Evolutionary conservation across 495 filamentous ascomycete species (phyloP).

Genomic region (Penicillium goetzii): DNA sequence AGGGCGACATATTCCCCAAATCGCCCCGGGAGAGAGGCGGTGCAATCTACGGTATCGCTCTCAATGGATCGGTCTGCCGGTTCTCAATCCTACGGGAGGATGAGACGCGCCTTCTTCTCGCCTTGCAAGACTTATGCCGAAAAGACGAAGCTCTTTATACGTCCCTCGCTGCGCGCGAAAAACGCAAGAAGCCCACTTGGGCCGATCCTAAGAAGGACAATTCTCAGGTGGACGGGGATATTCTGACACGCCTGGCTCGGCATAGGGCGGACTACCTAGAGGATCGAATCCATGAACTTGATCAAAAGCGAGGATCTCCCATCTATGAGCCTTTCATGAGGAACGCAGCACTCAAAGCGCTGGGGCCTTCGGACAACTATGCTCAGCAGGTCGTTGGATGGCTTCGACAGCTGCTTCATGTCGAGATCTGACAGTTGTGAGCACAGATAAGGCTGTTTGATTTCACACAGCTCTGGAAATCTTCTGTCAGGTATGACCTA

Average conservation of each 20-base stretch:
- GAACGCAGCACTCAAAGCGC: conserved; percentile 5
- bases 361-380: conserved; percentile 16
- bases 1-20: conserved; percentile 4
- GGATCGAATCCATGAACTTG: conserved; percentile 35
- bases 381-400: conserved; percentile 17
- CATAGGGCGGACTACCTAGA: conserved; percentile 49
- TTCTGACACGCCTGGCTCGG: conserved; percentile 58
- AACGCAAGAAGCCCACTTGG: conserved; percentile 32
- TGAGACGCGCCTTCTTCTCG: conserved; percentile 62
- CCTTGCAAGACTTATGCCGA: conserved; percentile 63
- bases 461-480: background rate
- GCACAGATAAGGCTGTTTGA: background rate
- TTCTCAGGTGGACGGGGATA: conserved; percentile 72
- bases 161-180: conserved; percentile 34
- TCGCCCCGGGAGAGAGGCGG: conserved; percentile 12
- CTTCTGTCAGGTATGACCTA: background rate
- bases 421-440: conserved; percentile 9
- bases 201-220: conserved; percentile 38
- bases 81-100: conserved; percentile 59
- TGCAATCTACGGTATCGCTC: conserved; percentile 59
- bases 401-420: conserved; percentile 24
- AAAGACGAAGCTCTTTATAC: conserved; percentile 45
- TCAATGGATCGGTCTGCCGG: conserved; percentile 67
- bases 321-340: conserved; percentile 3
- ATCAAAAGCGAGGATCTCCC: conserved; percentile 1